Evolutionary conservation across 495 filamentous ascomycete species (phyloP).

Genomic region (Tetracladium setigerum): DNA sequence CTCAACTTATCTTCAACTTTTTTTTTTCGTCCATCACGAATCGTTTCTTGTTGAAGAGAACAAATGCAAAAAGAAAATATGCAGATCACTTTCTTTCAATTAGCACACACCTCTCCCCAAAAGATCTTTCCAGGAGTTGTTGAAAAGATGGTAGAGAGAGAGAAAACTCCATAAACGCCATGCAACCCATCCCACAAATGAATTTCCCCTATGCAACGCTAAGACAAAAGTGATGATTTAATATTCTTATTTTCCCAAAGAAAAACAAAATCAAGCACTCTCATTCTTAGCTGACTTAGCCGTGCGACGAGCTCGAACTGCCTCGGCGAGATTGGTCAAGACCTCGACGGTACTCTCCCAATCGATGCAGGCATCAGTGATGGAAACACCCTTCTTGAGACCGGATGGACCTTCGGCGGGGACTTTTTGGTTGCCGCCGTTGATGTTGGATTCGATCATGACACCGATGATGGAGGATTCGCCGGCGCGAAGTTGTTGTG

Average conservation of each 20-base stretch:
- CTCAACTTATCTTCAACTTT: too few relatives aligned
- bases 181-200: neutral
- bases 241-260: neutral
- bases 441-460: constrained; percentile 98
- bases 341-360: constrained; percentile 85
- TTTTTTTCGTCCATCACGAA: too few relatives aligned
- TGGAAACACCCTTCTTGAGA: constrained; percentile 87
- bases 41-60: too few relatives aligned
- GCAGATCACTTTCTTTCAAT: too few relatives aligned
- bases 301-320: constrained; percentile 69
- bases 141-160: too few relatives aligned
- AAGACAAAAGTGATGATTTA: neutral
- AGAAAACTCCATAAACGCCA: too few relatives aligned
- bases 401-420: constrained; percentile 70
- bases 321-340: constrained; percentile 78
- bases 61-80: too few relatives aligned
- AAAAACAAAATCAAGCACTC: too few relatives aligned
- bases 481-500: constrained; percentile 78
- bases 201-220: too few relatives aligned
- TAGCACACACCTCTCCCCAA: too few relatives aligned
- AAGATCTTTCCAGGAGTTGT: too few relatives aligned
- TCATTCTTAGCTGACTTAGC: too few relatives aligned
- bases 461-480: constrained; percentile 87
- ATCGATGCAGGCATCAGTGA: constrained; percentile 95
- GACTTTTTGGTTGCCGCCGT: constrained; percentile 94